Percentiles rank a stretch among this genome's conserved stretches.
Evolutionary conservation across 257 asterid species (phyloP).

Genomic region (Paraleonurus japonicus): DNA sequence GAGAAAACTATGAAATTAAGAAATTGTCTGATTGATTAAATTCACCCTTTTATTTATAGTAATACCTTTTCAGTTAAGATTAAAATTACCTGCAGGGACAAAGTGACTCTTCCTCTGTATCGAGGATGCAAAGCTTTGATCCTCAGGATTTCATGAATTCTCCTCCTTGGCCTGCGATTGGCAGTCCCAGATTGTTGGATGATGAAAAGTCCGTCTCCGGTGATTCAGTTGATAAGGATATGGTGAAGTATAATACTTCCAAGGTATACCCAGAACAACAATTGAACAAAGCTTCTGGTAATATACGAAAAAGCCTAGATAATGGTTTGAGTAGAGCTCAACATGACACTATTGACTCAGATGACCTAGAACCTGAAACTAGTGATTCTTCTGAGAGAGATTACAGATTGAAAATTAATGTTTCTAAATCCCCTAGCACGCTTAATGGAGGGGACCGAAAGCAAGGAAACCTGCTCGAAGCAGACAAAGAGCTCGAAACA

Average conservation of each 20-base stretch:
- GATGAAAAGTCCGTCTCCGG: conserved; percentile 40
- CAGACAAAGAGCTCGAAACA: conserved; percentile 41
- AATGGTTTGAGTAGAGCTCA: conserved; percentile 24
- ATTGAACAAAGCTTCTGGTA: conserved; percentile 17
- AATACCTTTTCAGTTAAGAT: no score
- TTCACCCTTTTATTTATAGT: not conserved
- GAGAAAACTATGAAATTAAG: not conserved
- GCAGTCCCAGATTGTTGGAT: conserved; percentile 38
- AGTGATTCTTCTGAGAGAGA: conserved; percentile 64
- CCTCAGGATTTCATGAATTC: conserved; percentile 43
- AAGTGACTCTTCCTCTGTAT: conserved; percentile 31
- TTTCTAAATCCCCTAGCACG: conserved; percentile 33
- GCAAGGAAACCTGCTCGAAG: conserved; percentile 48
- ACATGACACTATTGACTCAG: conserved; percentile 37
- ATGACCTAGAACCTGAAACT: conserved; percentile 53
- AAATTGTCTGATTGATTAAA: not conserved
- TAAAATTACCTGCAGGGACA: conserved; percentile 35
- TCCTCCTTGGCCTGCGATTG: conserved; percentile 41
- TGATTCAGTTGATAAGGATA: conserved; percentile 57
- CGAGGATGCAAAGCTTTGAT: conserved; percentile 59
- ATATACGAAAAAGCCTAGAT: conserved; percentile 36
- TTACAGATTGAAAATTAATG: conserved; percentile 39
- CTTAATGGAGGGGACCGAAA: conserved; percentile 50
- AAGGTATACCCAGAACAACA: conserved; percentile 28
- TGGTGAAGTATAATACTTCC: conserved; percentile 39